Evolutionary conservation across 169 alveolate species (phyloP), one percentile per base, ranked within the genome.

Genomic region (Pseudocohnilembus persalinus): DNA sequence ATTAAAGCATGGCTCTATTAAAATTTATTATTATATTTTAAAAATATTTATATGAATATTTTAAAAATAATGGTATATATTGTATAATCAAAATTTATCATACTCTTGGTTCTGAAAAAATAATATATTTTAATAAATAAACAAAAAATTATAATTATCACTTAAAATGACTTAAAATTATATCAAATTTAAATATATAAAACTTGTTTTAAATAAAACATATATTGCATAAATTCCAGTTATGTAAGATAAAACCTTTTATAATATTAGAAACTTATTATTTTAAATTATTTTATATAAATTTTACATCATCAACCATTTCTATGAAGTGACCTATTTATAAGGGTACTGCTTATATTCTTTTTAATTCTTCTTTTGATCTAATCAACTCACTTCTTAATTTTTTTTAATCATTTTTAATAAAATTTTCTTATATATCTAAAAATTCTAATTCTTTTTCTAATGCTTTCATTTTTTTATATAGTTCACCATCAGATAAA

Each of bases 281-380:
- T n/a, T n/a, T n/a, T n/a, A n/a, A 4, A 49, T 49, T 11, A 49
- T 11, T 49, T 49, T 11, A 49, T 49, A 11, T 73, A 49, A 20
- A 49, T 49, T 11, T 49, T 49, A 49, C 68, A 20, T 98, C 99
- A 89, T 98, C 99, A 31, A 99, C 96, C 96, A 99, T 98, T 89
- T 99, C 99, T 83, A 97, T 92, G 95, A 98, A 99, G 82, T 98
- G 99, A 64, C 90, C 99, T 49, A 99, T 99, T 73, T 98, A 99
- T 49, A 99, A 93, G 0, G 99, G 99, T 35, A 98, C 99, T 32
- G 99, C 96, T 91, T 98, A 99, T 63, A 99, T 98, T 65, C 99
- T 94, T 89, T 97, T 98, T 81, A 98, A 95, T 90, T 99, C 99
- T 87, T 98, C 99, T 83, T 97, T 95, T 31, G 99, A 99, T 64